These are phyloP conservation scores for Cutaneotrichosporon mucoides DNA, from an alignment of 1,284 basidiomycete genomes.

Conservation along the genomic window DNA sequence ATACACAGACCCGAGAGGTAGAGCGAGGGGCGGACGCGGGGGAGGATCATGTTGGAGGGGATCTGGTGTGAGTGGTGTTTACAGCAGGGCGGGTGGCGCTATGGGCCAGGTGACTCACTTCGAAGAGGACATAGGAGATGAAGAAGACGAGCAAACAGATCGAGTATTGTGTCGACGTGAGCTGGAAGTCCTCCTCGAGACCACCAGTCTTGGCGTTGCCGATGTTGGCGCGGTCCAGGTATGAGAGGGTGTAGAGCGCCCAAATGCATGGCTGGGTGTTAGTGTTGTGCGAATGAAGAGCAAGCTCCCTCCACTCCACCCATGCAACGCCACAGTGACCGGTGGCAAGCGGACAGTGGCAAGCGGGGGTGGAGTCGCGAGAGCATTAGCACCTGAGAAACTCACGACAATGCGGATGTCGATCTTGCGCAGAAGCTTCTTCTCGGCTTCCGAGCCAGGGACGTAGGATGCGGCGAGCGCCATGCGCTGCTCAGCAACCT, in stretches of 20 bases:
- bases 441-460: conserved; percentile 41
- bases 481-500: background rate
- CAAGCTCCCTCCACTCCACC: too few relatives aligned
- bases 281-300: background rate
- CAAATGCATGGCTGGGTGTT: conserved; percentile 36
- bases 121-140: conserved; percentile 37
- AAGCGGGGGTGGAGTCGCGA: too few relatives aligned
- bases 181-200: conserved; percentile 32
- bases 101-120: conserved; percentile 15
- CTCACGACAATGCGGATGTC: conserved; percentile 41
- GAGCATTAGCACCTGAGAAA: background rate
- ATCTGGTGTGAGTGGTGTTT: too few relatives aligned
- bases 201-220: conserved; percentile 44
- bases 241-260: conserved; percentile 45
- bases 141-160: conserved; percentile 36
- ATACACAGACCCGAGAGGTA: conserved; percentile 34
- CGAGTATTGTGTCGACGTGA: conserved; percentile 47
- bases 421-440: conserved; percentile 38
- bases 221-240: conserved; percentile 47
- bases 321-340: too few relatives aligned
- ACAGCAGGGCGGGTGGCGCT: too few relatives aligned
- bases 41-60: conserved; percentile 36
- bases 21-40: conserved; percentile 37
- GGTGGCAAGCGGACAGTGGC: too few relatives aligned
- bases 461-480: conserved; percentile 37